These are phyloP conservation scores for Diaporthe sp. DNA, from an alignment of 2,329 filamentous ascomycete genomes.

Conservation along the genomic window DNA sequence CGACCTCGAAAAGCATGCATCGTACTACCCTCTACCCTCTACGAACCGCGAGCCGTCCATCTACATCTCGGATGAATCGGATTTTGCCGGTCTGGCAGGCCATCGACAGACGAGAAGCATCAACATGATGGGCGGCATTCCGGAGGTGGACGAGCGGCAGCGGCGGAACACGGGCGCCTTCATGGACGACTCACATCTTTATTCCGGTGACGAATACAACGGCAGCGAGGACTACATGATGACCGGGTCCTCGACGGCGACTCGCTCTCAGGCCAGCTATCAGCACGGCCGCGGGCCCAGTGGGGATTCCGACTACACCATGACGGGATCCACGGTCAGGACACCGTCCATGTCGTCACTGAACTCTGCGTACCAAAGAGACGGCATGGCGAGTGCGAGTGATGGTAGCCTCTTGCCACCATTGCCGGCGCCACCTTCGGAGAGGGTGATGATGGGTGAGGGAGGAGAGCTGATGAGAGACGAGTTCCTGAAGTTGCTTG, in stretches of 20 bases:
- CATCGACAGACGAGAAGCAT: constrained; percentile 37
- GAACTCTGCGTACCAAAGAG: constrained; percentile 32
- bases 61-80: constrained; percentile 52
- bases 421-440: constrained; percentile 57
- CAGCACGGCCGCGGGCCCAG: constrained; percentile 14
- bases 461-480: constrained; percentile 45
- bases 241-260: neutral
- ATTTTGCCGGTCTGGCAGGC: constrained; percentile 51
- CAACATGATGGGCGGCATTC: constrained; percentile 20
- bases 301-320: constrained; percentile 33
- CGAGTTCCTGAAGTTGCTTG: constrained; percentile 46
- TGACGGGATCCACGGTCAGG: constrained; percentile 34
- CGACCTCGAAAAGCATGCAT: constrained; percentile 71
- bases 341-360: constrained; percentile 28
- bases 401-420: constrained; percentile 45
- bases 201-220: constrained; percentile 15
- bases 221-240: constrained; percentile 25
- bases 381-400: constrained; percentile 12
- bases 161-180: constrained; percentile 29
- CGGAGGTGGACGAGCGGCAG: constrained; percentile 26
- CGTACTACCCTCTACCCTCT: constrained; percentile 56
- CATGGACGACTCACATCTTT: constrained; percentile 36
- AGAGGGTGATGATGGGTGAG: constrained; percentile 57
- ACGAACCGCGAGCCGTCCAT: constrained; percentile 54
- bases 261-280: constrained; percentile 9